Evolutionary conservation across 139 green algal genomes (phyloP), one percentile per base, ranked within the genome.

Genomic region (Chlorella sp.): DNA sequence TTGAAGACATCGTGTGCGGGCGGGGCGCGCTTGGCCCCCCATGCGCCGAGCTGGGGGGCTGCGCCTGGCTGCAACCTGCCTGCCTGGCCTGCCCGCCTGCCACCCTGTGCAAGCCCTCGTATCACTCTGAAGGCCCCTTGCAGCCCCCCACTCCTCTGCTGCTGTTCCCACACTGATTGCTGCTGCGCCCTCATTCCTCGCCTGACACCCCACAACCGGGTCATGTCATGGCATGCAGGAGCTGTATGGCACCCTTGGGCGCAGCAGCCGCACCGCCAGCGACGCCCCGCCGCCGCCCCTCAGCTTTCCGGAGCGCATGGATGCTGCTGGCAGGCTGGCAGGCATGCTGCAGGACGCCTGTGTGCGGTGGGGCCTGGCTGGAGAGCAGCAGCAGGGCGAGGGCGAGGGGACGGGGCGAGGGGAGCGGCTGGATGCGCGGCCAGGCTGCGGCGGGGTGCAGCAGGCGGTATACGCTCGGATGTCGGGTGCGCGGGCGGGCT

Each of bases 391-490:
- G 36, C 21, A 21, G 57, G n/a, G 16, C 30, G 37, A 39, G n/a
- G 37, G 57, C 14, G 53, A 53, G 53, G 77, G 86, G 30, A 39
- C 22, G 66, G 53, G 85, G 3, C n/a, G 71, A 76, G 36, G 85
- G 57, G 69, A 66, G 79, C 42, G 85, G 39, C 82, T 85, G n/a
- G 76, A 83, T 22, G 88, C 36, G 28, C 19, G 32, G 15, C 71
- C 73, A 26, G 60, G 73, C 14, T 76, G 86, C 69, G 68, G 81
- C 48, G 79, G 64, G 22, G 76, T n/a, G 66, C 90, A 81, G 83
- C 81, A 86, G 85, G 90, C 90, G 7, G 90, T 82, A 22, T 88
- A 81, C 22, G 79, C 77, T 12, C 83, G 66, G 34, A 92, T 92
- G 86, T 80, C 86, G 3, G 40, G 81, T 83, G 73, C 15, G 19